Percentiles rank a stretch among this genome's conserved stretches.
These are phyloP conservation scores for Cucumis variabilis DNA, from an alignment of 331 rosid genomes.

Conservation along the genomic window DNA sequence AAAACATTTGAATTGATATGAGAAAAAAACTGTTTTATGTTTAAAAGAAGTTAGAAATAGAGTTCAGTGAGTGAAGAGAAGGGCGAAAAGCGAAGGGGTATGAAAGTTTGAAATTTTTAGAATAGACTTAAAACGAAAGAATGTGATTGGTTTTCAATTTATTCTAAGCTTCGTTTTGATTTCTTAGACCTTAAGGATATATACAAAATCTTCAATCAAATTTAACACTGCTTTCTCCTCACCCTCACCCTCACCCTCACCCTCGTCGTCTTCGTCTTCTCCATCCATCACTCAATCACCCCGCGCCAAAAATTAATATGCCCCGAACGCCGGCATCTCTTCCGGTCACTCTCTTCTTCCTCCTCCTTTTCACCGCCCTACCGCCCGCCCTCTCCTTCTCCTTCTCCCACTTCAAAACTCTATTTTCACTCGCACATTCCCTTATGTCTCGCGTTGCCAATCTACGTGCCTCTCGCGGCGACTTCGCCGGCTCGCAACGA, in stretches of 20 bases:
- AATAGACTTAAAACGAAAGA: no score
- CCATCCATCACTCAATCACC: not conserved
- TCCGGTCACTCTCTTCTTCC: slow-evolving; percentile 33
- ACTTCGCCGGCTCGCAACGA: slow-evolving; percentile 58
- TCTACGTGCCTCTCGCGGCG: slow-evolving; percentile 79
- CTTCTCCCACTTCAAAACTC: slow-evolving; percentile 46
- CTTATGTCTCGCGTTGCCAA: slow-evolving; percentile 71
- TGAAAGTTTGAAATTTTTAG: no score
- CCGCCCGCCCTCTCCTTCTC: slow-evolving; percentile 57
- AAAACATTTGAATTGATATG: no score
- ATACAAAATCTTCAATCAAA: not conserved
- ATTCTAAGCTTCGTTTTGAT: no score
- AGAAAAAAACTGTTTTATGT: no score
- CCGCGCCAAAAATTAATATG: slow-evolving; percentile 42
- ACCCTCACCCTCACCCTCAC: no score
- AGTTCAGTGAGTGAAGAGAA: no score
- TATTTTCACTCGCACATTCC: slow-evolving; percentile 72
- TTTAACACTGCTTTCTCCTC: not conserved
- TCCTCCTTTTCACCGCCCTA: slow-evolving; percentile 52
- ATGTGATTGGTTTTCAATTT: no score
- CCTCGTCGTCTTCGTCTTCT: no score
- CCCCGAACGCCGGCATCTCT: slow-evolving; percentile 44
- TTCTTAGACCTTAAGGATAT: not conserved
- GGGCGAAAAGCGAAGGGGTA: no score
- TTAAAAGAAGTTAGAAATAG: no score